Conservation (phyloP, 495 filamentous ascomycete genomes). For the Lindgomyces ingoldianus region DNA sequence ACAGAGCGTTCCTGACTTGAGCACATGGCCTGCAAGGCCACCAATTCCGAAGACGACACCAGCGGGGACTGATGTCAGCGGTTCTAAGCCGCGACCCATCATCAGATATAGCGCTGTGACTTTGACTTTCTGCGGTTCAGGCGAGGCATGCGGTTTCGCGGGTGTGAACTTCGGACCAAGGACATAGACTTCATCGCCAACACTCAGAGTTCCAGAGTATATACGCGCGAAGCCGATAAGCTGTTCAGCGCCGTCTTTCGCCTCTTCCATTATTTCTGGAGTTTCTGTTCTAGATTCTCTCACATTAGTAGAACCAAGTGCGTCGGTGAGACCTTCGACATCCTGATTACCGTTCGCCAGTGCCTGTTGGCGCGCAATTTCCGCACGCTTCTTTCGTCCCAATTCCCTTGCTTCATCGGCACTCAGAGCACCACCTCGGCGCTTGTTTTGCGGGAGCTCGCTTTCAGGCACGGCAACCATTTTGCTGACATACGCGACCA, state of each 20-base stretch:
- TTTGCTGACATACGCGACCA: slow-evolving; percentile 96
- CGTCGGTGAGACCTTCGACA: slow-evolving; percentile 51
- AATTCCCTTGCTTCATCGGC: slow-evolving; percentile 87
- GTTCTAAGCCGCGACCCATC: slow-evolving; percentile 89
- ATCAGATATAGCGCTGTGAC: slow-evolving; percentile 90
- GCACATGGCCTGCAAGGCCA: slow-evolving; percentile 83
- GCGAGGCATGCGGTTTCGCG: slow-evolving; percentile 69
- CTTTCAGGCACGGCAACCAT: slow-evolving; percentile 95
- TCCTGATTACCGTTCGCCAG: slow-evolving; percentile 49
- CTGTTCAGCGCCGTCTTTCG: slow-evolving; percentile 59
- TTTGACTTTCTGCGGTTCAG: slow-evolving; percentile 78
- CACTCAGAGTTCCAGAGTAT: slow-evolving; percentile 84
- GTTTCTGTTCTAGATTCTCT: slow-evolving; percentile 49
- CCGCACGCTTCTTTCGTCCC: slow-evolving; percentile 82
- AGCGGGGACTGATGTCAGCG: slow-evolving; percentile 80
- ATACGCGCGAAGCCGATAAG: slow-evolving; percentile 93
- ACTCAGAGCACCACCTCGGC: slow-evolving; percentile 66
- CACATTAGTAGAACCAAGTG: slow-evolving; percentile 54
- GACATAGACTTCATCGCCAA: slow-evolving; percentile 90
- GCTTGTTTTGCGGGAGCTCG: slow-evolving; percentile 79
- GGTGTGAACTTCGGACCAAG: slow-evolving; percentile 90
- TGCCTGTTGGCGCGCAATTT: slow-evolving; percentile 76
- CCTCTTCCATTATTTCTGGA: slow-evolving; percentile 45
- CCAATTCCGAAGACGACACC: slow-evolving; percentile 96
- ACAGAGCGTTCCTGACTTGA: slow-evolving; percentile 94